Conservation (phyloP, 345 rosid species). For the Excoecaria agallocha region DNA sequence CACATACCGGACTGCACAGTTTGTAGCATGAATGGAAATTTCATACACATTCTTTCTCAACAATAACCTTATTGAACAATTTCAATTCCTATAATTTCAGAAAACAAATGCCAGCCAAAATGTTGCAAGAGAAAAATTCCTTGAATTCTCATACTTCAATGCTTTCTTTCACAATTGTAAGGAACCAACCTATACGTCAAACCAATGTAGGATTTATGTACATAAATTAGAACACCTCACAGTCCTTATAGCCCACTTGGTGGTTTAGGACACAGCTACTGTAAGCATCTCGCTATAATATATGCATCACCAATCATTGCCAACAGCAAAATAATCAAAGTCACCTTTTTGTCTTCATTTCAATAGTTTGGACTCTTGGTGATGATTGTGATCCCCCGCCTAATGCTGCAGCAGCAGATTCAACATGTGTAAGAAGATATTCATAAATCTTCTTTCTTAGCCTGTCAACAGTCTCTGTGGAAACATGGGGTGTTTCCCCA, state of each 20-base stretch:
- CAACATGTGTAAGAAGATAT: slow-evolving; percentile 86
- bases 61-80: not conserved
- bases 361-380: slow-evolving; percentile 36
- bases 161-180: slow-evolving; percentile 6
- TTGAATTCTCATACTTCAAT: not conserved
- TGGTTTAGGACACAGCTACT: slow-evolving; percentile 12
- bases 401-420: slow-evolving; percentile 91
- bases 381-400: slow-evolving; percentile 62
- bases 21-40: not conserved
- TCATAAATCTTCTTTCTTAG: slow-evolving; percentile 86
- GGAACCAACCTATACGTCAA: slow-evolving; percentile 17
- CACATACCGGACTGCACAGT: no score
- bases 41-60: not conserved
- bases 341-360: slow-evolving; percentile 59
- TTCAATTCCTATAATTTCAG: slow-evolving; percentile 4
- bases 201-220: slow-evolving; percentile 24
- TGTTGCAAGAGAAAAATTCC: not conserved
- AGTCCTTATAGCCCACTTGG: slow-evolving; percentile 14
- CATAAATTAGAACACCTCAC: slow-evolving; percentile 8
- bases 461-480: slow-evolving; percentile 62
- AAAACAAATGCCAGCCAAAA: slow-evolving; percentile 5
- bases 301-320: slow-evolving; percentile 15
- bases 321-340: slow-evolving; percentile 2
- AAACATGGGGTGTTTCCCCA: slow-evolving; percentile 44
- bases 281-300: not conserved